Evolutionary conservation across 805 yeast genomes (phyloP).

Genomic region (Maudiozyma turicensis): DNA sequence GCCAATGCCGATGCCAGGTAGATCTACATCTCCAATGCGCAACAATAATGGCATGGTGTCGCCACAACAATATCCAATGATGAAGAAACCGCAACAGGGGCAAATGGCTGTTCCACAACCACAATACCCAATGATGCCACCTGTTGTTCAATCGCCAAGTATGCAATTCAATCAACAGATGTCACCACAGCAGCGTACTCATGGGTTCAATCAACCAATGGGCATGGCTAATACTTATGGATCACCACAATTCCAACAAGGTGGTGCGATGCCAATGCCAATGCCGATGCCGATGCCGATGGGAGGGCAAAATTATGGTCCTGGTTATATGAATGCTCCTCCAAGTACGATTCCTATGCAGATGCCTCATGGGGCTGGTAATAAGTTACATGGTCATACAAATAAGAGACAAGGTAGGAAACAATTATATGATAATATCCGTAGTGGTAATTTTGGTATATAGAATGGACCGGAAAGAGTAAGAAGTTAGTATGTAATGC

Average conservation of each 20-base stretch:
- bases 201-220: neutral
- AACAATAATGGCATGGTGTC: slow-evolving; percentile 2
- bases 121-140: neutral
- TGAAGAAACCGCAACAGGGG: slow-evolving; percentile 1
- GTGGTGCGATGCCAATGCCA: neutral
- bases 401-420: slow-evolving; percentile 40
- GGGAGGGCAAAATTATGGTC: neutral
- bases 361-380: slow-evolving; percentile 24
- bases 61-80: slow-evolving; percentile 1
- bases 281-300: neutral
- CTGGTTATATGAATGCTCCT: slow-evolving; percentile 4
- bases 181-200: neutral
- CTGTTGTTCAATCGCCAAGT: slow-evolving; percentile 1
- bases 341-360: slow-evolving; percentile 7
- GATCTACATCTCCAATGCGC: slow-evolving; percentile 1
- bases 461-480: slow-evolving; percentile 16
- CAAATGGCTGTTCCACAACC: slow-evolving; percentile 1
- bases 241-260: slow-evolving; percentile 1
- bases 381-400: slow-evolving; percentile 36
- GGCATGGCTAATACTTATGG: neutral
- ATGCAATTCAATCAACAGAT: slow-evolving; percentile 3
- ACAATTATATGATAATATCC: slow-evolving; percentile 51
- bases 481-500: no score
- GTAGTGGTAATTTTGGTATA: slow-evolving; percentile 62
- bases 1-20: neutral